Conservation (phyloP, 768 basidiomycete species). For the Macrolepiota albuminosa region DNA sequence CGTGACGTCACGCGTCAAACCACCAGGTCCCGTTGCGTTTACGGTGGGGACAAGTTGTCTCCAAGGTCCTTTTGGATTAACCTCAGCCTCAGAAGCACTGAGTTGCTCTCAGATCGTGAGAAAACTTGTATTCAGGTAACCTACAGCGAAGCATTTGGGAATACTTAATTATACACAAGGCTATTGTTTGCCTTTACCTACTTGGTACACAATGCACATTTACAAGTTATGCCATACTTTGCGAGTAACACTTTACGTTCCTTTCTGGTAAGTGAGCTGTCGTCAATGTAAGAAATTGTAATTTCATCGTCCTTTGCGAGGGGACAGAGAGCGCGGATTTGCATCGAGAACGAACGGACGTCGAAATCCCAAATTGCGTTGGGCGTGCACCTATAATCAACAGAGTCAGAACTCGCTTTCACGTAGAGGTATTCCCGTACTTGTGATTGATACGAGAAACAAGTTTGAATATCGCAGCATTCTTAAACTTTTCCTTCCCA, state of each 20-base stretch:
- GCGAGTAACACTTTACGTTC: not conserved
- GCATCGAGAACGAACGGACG: not conserved
- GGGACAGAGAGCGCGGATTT: not conserved
- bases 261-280: not conserved
- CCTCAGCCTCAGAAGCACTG: too few relatives aligned
- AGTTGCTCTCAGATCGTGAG: too few relatives aligned
- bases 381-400: not conserved
- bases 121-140: too few relatives aligned
- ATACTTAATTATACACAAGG: too few relatives aligned
- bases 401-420: not conserved
- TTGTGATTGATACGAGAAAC: conserved; percentile 3
- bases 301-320: not conserved
- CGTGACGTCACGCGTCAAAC: too few relatives aligned
- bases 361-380: not conserved
- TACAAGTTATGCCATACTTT: not conserved
- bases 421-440: not conserved
- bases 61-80: too few relatives aligned
- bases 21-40: too few relatives aligned
- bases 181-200: too few relatives aligned
- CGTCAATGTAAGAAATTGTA: not conserved
- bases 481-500: not conserved
- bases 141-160: too few relatives aligned
- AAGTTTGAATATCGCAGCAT: not conserved
- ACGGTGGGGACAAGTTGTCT: too few relatives aligned
- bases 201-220: not conserved